Conservation (phyloP, 257 asterid species). For the Ocimum tenuiflorum region DNA sequence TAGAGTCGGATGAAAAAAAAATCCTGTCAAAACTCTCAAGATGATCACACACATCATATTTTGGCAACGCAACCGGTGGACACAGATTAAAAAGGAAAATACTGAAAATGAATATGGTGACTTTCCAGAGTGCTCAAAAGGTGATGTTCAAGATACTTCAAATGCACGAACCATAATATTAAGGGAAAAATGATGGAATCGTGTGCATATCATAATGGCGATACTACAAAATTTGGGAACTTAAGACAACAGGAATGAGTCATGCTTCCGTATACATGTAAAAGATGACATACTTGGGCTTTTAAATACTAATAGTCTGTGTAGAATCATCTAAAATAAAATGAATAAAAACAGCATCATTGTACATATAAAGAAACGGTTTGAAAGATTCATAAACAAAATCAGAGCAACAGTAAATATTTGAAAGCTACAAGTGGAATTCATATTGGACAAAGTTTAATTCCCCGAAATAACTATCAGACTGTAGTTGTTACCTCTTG, state of each 20-base stretch:
- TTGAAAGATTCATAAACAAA: background rate
- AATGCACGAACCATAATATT: background rate
- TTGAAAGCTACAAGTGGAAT: background rate
- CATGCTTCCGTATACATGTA: background rate
- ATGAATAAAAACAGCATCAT: background rate
- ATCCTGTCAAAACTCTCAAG: too few species aligned
- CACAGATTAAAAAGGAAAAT: background rate
- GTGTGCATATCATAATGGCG: background rate
- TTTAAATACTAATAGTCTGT: too few species aligned
- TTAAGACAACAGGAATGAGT: background rate
- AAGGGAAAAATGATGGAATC: background rate
- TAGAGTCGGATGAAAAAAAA: too few species aligned
- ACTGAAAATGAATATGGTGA: too few species aligned
- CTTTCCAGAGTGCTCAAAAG: background rate
- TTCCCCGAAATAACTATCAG: background rate
- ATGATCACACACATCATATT: too few species aligned
- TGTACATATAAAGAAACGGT: background rate
- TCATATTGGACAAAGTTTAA: background rate
- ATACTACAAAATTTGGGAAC: too few species aligned
- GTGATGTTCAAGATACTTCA: background rate
- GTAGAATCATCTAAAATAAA: too few species aligned
- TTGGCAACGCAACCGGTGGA: too few species aligned
- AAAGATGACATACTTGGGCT: too few species aligned
- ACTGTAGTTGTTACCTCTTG: slow-evolving; percentile 52
- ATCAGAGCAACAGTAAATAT: background rate